These are phyloP conservation scores for Oryza glumipatula DNA, from an alignment of 176 grass and related monocot genomes.

Conservation along the genomic window DNA sequence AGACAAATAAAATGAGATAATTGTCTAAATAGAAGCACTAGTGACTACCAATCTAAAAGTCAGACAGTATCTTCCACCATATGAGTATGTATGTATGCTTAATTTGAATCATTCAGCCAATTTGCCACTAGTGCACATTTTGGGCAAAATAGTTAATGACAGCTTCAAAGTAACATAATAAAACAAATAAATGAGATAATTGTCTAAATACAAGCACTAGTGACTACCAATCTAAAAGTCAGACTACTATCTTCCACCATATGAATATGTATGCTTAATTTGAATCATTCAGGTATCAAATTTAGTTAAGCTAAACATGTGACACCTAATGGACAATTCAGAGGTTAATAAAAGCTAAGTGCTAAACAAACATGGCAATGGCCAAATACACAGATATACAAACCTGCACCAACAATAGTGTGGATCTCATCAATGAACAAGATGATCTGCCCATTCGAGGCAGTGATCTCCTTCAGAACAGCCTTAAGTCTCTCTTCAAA, in stretches of 20 bases:
- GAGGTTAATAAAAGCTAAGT: background rate
- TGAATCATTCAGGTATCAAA: background rate
- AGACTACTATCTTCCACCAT: background rate
- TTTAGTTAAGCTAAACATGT: background rate
- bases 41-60: background rate
- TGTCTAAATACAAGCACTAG: background rate
- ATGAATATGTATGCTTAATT: background rate
- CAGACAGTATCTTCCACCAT: background rate
- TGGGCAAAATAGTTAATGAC: background rate
- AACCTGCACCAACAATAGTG: constrained; percentile 96
- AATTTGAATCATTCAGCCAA: background rate
- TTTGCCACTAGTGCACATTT: background rate
- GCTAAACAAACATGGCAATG: background rate
- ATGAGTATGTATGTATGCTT: background rate
- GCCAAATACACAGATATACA: constrained; percentile 12
- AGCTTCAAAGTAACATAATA: background rate
- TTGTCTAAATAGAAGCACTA: background rate
- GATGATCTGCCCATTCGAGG: constrained; percentile 93
- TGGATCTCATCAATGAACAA: constrained; percentile 99
- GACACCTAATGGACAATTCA: background rate
- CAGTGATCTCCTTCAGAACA: constrained; percentile 91
- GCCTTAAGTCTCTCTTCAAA: constrained; percentile 96
- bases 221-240: background rate
- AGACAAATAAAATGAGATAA: constrained; percentile 6
- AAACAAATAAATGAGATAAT: constrained; percentile 10